Conservation (phyloP, 805 yeast species). For the Kodamaea restingae region DNA sequence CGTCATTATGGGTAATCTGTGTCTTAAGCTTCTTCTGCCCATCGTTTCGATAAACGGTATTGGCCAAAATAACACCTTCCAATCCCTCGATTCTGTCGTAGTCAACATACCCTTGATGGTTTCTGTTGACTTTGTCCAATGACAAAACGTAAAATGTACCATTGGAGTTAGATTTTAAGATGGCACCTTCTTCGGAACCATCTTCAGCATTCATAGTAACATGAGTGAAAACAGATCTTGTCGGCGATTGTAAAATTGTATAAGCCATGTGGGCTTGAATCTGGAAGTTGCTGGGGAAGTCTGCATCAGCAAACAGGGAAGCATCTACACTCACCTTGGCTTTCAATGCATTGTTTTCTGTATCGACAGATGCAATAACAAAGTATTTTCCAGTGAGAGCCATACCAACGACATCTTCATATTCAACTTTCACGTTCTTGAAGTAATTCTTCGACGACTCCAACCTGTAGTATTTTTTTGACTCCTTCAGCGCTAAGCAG, state of each 20-base stretch:
- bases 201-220: slow-evolving; percentile 58
- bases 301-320: slow-evolving; percentile 65
- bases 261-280: slow-evolving; percentile 57
- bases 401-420: slow-evolving; percentile 65
- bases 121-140: slow-evolving; percentile 69
- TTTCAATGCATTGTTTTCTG: slow-evolving; percentile 43
- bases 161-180: slow-evolving; percentile 84
- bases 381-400: slow-evolving; percentile 68
- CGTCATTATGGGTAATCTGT: slow-evolving; percentile 82
- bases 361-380: slow-evolving; percentile 62
- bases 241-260: slow-evolving; percentile 71
- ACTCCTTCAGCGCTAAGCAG: slow-evolving; percentile 50
- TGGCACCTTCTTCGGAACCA: slow-evolving; percentile 65
- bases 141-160: slow-evolving; percentile 82
- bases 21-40: slow-evolving; percentile 59
- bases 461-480: slow-evolving; percentile 23
- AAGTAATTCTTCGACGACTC: slow-evolving; percentile 54
- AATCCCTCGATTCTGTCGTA: slow-evolving; percentile 78
- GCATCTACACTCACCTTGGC: slow-evolving; percentile 84
- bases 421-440: slow-evolving; percentile 35
- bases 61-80: slow-evolving; percentile 80
- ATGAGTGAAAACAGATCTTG: slow-evolving; percentile 75
- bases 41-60: slow-evolving; percentile 52
- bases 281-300: slow-evolving; percentile 60
- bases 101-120: slow-evolving; percentile 73